These are phyloP conservation scores for Metschnikowia kofuensis DNA, from an alignment of 805 yeast genomes.

Conservation along the genomic window DNA sequence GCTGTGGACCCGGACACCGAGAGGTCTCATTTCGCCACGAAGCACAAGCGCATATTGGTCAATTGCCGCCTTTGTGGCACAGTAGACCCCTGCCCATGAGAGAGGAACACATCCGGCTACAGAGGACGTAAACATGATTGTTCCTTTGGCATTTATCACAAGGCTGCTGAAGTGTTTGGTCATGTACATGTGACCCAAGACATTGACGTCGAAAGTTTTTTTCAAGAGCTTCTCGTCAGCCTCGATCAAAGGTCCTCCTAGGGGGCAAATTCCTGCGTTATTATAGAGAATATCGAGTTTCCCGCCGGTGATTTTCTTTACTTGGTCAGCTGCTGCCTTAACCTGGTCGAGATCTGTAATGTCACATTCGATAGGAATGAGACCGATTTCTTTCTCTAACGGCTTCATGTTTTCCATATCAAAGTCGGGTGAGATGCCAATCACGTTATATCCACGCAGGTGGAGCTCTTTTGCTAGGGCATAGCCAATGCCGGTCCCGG, in stretches of 20 bases:
- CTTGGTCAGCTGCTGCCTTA: constrained; percentile 21
- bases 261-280: constrained; percentile 36
- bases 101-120: constrained; percentile 29
- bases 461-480: constrained; percentile 14
- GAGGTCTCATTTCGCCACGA: constrained; percentile 33
- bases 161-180: constrained; percentile 30
- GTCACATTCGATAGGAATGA: constrained; percentile 31
- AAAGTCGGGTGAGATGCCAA: constrained; percentile 32
- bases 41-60: constrained; percentile 32
- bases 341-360: constrained; percentile 24
- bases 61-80: constrained; percentile 40
- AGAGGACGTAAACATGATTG: constrained; percentile 38
- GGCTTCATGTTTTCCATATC: constrained; percentile 25
- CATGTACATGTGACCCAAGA: constrained; percentile 36
- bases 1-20: constrained; percentile 39
- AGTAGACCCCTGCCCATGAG: constrained; percentile 34
- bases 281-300: constrained; percentile 37
- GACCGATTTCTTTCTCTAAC: constrained; percentile 23
- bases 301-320: constrained; percentile 26
- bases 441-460: constrained; percentile 36
- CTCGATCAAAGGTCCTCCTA: constrained; percentile 34
- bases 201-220: constrained; percentile 31
- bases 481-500: constrained; percentile 18
- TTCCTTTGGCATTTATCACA: constrained; percentile 32
- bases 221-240: constrained; percentile 22